Evolutionary conservation across 352 stramenopile species (phyloP), one percentile per base, ranked within the genome.

Genomic region (Globisporangium canariense): DNA sequence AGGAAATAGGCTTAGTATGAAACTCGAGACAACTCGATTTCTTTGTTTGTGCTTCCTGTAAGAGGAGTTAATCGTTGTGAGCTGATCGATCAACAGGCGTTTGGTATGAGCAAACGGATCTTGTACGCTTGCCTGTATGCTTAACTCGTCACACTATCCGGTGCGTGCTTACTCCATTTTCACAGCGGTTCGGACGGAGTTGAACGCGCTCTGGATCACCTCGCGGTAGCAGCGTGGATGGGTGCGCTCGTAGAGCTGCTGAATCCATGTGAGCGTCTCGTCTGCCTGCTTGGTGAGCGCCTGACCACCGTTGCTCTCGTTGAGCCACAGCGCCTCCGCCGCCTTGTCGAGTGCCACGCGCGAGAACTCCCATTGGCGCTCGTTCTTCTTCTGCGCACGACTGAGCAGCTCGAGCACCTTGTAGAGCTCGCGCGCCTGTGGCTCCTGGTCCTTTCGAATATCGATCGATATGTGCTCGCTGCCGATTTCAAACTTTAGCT

Each of bases 221-320:
- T 86, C 78, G n/a, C 76, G 76, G 67, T 87, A 89, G 65, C 69
- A 79, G 18, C 67, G 70, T 1, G 77, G 80, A 60, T 89, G 78
- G 9, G 70, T 79, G 34, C 67, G 67, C 36, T 75, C 62, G 66
- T 86, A 89, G 22, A 73, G 52, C 30, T 73, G 70, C 45, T 83
- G 62, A 14, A 89, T 56, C 80, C 79, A 89, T 14, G 30, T 62
- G 20, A 79, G 63, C 4, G 72, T 66, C 22, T 77, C 78, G 16
- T 87, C 76, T 34, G 79, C 74, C 53, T 87, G 79, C 34, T 60
- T 66, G 0, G 61, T 69, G 13, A 86, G 68, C 6, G 75, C 81
- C 16, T 76, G 61, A 11, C 69, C 75, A 54, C 74, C 32, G 25
- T 11, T 80, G 41, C 69, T 70, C 28, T 83, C 78, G 0, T 60